phyloP scores from a whole-genome alignment of 2,329 filamentous ascomycete species.

The Paracorniculantispora psalliotae region DNA sequence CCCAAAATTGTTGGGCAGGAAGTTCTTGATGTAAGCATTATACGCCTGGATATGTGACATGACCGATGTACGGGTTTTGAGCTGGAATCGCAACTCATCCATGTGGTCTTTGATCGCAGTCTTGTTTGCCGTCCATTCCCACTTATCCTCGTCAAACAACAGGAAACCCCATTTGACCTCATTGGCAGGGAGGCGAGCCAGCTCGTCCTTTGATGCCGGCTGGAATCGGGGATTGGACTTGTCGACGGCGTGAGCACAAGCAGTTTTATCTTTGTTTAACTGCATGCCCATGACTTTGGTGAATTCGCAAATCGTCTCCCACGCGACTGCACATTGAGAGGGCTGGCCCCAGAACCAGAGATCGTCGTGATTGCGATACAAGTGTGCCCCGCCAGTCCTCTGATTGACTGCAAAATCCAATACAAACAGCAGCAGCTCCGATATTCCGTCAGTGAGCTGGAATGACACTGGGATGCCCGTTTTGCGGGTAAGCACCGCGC shows the following conservation, averaged over 20 bases:
- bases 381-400: slow-evolving; percentile 42
- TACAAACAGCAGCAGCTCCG: slow-evolving; percentile 55
- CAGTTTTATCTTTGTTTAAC: slow-evolving; percentile 54
- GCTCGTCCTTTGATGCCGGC: background rate
- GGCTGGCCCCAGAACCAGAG: slow-evolving; percentile 59
- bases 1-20: slow-evolving; percentile 55
- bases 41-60: slow-evolving; percentile 57
- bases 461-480: slow-evolving; percentile 54
- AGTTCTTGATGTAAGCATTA: slow-evolving; percentile 53
- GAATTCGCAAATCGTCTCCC: slow-evolving; percentile 48
- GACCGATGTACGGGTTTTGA: slow-evolving; percentile 46
- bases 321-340: slow-evolving; percentile 43
- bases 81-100: slow-evolving; percentile 49
- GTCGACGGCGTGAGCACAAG: slow-evolving; percentile 35
- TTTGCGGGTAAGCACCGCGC: slow-evolving; percentile 29
- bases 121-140: slow-evolving; percentile 10
- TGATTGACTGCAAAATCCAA: slow-evolving; percentile 59
- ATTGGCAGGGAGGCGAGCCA: slow-evolving; percentile 41
- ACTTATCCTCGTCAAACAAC: slow-evolving; percentile 36
- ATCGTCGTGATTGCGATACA: slow-evolving; percentile 60
- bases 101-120: slow-evolving; percentile 48
- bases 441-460: slow-evolving; percentile 49
- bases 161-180: slow-evolving; percentile 57
- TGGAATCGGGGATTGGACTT: slow-evolving; percentile 10
- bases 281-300: slow-evolving; percentile 46